phyloP scores from a whole-genome alignment of 2,329 filamentous ascomycete genomes.

The Plenodomus lindquistii region DNA sequence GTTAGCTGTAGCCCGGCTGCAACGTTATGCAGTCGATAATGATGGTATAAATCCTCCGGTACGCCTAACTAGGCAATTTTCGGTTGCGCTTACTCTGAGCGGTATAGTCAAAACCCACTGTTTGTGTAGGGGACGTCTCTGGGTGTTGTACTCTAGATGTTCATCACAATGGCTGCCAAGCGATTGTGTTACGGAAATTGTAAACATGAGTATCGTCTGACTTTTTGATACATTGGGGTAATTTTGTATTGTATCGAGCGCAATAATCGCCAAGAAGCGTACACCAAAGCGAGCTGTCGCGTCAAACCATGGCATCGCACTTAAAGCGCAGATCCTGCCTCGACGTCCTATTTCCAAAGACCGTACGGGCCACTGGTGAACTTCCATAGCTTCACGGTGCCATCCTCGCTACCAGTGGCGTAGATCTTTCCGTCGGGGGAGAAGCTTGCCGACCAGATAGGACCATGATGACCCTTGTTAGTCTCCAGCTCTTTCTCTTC shows the following conservation, averaged over 20 bases:
- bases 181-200: neutral
- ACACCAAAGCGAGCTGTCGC: neutral
- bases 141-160: neutral
- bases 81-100: conserved; percentile 17
- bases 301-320: no score
- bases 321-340: neutral
- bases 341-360: conserved; percentile 59
- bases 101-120: conserved; percentile 3
- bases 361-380: conserved; percentile 67
- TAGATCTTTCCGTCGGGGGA: conserved; percentile 96
- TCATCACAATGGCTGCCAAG: neutral
- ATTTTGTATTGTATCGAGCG: neutral
- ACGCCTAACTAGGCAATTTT: conserved; percentile 23
- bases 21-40: conserved; percentile 12
- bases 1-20: conserved; percentile 10
- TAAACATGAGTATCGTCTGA: neutral
- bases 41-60: conserved; percentile 25
- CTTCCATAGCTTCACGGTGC: conserved; percentile 92
- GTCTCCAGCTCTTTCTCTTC: conserved; percentile 83
- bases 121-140: neutral
- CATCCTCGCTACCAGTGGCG: conserved; percentile 94
- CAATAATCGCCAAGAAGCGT: neutral
- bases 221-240: neutral
- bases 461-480: conserved; percentile 95
- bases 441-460: conserved; percentile 94